Percentiles rank a stretch among this genome's conserved stretches.
Conservation (phyloP, 2,329 filamentous ascomycete species). For the Pseudogymnoascus sp. region DNA sequence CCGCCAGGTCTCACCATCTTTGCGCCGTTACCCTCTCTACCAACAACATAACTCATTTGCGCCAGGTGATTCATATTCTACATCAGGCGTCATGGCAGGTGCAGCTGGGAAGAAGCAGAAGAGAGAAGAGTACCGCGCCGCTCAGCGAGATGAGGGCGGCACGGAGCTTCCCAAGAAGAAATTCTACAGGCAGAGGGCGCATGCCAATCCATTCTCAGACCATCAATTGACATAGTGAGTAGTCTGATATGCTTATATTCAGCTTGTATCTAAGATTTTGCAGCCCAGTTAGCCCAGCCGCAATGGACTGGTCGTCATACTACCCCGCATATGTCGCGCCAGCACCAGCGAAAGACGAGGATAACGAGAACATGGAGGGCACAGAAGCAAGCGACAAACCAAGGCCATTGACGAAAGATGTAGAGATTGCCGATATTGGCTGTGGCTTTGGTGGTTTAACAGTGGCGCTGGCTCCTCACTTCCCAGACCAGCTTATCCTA, state of each 20-base stretch:
- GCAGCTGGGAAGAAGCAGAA: slow-evolving; percentile 55
- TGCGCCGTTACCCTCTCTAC: not conserved
- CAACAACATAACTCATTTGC: not conserved
- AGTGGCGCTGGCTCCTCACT: slow-evolving; percentile 72
- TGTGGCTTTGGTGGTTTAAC: slow-evolving; percentile 92
- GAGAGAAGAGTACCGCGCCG: slow-evolving; percentile 59
- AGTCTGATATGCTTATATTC: not conserved
- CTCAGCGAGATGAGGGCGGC: slow-evolving; percentile 43
- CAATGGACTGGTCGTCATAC: slow-evolving; percentile 87
- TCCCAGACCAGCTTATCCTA: slow-evolving; percentile 77
- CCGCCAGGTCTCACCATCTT: slow-evolving; percentile 4
- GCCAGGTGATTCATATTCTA: not conserved
- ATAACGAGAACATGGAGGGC: slow-evolving; percentile 23
- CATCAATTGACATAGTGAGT: slow-evolving; percentile 82
- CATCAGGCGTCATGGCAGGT: slow-evolving; percentile 33
- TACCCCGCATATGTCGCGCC: slow-evolving; percentile 66
- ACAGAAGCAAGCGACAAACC: slow-evolving; percentile 19
- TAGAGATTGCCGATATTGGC: slow-evolving; percentile 93
- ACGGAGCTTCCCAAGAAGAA: slow-evolving; percentile 74
- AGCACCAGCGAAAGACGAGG: slow-evolving; percentile 32
- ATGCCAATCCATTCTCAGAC: slow-evolving; percentile 97
- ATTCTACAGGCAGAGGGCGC: slow-evolving; percentile 92
- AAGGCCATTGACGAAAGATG: slow-evolving; percentile 53
- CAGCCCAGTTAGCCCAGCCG: slow-evolving; percentile 69
- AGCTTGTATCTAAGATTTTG: slow-evolving; percentile 2